Evolutionary conservation across 2,329 filamentous ascomycete species (phyloP), one percentile per base, ranked within the genome.

Genomic region (Colletotrichum gigasporum): DNA sequence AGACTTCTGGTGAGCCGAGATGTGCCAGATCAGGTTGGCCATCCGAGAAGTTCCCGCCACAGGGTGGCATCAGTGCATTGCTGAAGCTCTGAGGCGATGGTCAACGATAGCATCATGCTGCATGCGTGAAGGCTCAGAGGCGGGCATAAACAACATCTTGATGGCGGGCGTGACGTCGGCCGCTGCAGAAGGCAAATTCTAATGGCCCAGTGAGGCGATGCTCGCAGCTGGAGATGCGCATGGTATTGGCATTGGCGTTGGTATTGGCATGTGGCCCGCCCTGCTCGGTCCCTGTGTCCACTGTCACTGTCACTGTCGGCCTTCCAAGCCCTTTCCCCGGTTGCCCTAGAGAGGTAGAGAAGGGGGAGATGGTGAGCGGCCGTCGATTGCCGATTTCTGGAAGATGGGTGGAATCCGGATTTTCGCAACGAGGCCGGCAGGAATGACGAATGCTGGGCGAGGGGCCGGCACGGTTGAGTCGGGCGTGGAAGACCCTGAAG

Each of bases 401-500:
- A 60, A 60, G 35, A 9, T n/a, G 35, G 24, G 39, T 41, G 55
- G 61, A 63, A 63, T 60, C 61, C 61, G 55, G 47, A 60, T 63
- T 63, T 39, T 22, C 22, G 6, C 20, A 12, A 37, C 4, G 18
- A 16, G 41, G 39, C 39, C 47, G 32, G 55, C 45, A 48, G 48
- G 55, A 47, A 63, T 60, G 61, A 63, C 61, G 61, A 63, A 60
- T 47, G 28, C 24, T 47, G 28, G 12, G 28, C 58, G 45, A 42
- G 42, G 30, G 12, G 22, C 45, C 16, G 32, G 32, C 14, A 52
- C 9, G 39, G 60, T 47, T 39, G 55, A 39, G 55, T 47, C 20
- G n/a, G 47, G 55, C 54, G 41, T 60, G 54, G 60, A 41, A 53
- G 55, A 63, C 60, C 60, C 60, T 60, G 60, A 60, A 60, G 20